Evolutionary conservation across 495 filamentous ascomycete species (phyloP).

Genomic region (Tuber umbilicatum): DNA sequence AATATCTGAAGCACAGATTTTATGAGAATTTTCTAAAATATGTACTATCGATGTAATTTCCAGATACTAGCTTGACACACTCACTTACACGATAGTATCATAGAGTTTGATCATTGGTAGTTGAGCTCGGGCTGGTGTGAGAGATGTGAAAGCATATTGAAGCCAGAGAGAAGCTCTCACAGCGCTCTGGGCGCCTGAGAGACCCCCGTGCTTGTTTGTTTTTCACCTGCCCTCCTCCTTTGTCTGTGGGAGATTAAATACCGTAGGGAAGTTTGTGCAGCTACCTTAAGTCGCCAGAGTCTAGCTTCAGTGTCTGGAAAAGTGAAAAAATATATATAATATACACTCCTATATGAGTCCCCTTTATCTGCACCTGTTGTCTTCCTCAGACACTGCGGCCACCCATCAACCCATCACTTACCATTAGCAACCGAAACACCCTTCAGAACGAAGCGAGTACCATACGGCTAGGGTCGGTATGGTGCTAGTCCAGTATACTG

Average conservation of each 20-base stretch:
- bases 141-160: background rate
- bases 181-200: slow-evolving; percentile 17
- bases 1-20: background rate
- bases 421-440: background rate
- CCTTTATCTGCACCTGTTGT: background rate
- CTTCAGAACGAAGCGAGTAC: background rate
- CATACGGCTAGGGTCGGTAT: background rate
- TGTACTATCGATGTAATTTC: background rate
- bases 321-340: background rate
- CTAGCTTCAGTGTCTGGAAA: slow-evolving; percentile 12
- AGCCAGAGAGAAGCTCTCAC: slow-evolving; percentile 7
- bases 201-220: slow-evolving; percentile 16
- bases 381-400: background rate
- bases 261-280: background rate
- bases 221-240: slow-evolving; percentile 8
- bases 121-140: background rate
- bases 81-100: background rate
- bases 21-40: background rate
- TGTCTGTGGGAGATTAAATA: slow-evolving; percentile 1
- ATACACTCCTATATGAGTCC: background rate
- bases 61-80: background rate
- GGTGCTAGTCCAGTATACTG: background rate
- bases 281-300: background rate
- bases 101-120: background rate
- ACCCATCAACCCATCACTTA: background rate